Evolutionary conservation across 2,329 filamentous ascomycete genomes (phyloP), one percentile per base, ranked within the genome.

Genomic region (Beauveria sp.): DNA sequence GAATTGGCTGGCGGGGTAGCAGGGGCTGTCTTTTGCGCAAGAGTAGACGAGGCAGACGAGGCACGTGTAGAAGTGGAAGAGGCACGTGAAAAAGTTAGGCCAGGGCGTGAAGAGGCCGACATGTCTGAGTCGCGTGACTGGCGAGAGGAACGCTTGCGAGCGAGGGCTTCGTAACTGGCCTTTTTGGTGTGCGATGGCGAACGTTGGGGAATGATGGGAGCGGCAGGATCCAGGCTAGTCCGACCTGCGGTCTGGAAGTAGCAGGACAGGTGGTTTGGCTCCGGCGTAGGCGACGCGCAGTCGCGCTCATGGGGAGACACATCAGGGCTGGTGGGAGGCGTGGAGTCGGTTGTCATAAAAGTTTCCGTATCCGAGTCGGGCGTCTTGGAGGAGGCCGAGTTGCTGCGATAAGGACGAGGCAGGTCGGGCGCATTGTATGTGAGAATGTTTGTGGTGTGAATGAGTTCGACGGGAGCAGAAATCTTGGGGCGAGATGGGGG

Each of bases 391-490:
- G 82, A 79, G 7, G 57, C 53, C 34, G 76, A 78, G 68, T 79
- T 79, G 70, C 79, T 79, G 45, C 82, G 84, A 12, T 72, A 68
- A n/a, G 66, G 73, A 70, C 70, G 81, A 50, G 79, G 78, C 65
- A 97, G 87, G 71, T 97, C 89, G 56, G 93, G 93, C 10, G 95
- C 93, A 71, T 93, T 93, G 82, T 96, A 96, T 8, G 91, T 92
- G 60, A 97, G 87, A 84, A 96, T 91, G 76, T 98, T 99, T 68
- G 95, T 98, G 5, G 93, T 96, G 63, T 95, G 96, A 54, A 97
- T 80, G 65, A 99, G 83, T 74, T 92, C 88, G 59, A 96, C 83
- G 0, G 95, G 95, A 3, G 83, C 85, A 1, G 95, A 99, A 72
- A 99, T 99, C 78, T 92, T 88, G 72, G 82, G 74, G 63, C 88